Evolutionary conservation across 2,329 filamentous ascomycete genomes (phyloP).

Genomic region (Aspergillus intermedius): DNA sequence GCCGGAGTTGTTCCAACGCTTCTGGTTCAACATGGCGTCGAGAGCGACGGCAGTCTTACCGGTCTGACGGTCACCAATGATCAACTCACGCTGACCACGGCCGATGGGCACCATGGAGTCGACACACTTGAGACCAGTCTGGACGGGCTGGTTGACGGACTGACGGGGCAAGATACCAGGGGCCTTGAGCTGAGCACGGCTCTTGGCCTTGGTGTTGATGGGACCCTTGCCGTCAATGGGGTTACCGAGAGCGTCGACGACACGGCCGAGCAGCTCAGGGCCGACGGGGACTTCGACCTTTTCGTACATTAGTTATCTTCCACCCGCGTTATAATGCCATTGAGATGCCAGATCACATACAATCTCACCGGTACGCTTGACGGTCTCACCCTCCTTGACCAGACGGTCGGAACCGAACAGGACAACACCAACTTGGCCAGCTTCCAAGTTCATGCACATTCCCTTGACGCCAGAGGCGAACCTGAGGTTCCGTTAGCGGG

Average conservation of each 20-base stretch:
- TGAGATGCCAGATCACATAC: slow-evolving; percentile 51
- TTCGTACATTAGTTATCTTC: slow-evolving; percentile 1
- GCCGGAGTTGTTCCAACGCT: slow-evolving; percentile 82
- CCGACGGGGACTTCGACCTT: slow-evolving; percentile 97
- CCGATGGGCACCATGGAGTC: slow-evolving; percentile 99
- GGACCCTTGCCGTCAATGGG: slow-evolving; percentile 99
- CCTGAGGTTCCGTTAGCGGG: slow-evolving; percentile 47
- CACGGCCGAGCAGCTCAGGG: slow-evolving; percentile 87
- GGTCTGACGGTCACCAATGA: slow-evolving; percentile 99
- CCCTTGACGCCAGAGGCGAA: slow-evolving; percentile 99
- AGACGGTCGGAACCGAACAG: slow-evolving; percentile 99
- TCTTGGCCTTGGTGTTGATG: slow-evolving; percentile 81
- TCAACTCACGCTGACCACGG: slow-evolving; percentile 99
- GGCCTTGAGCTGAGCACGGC: slow-evolving; percentile 98
- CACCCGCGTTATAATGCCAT: not conserved
- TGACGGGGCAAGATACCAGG: slow-evolving; percentile 94
- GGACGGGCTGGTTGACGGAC: slow-evolving; percentile 97
- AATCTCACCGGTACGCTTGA: slow-evolving; percentile 99
- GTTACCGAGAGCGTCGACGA: slow-evolving; percentile 97
- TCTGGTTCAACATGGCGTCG: slow-evolving; percentile 98
- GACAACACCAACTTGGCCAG: slow-evolving; percentile 99
- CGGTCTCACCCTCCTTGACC: slow-evolving; percentile 98
- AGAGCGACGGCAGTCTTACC: slow-evolving; percentile 99
- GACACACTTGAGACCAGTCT: slow-evolving; percentile 98
- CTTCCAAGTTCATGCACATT: slow-evolving; percentile 99